Base-by-base conservation (phyloP, 345 rosid genomes). In the Salix udensis region DNA sequence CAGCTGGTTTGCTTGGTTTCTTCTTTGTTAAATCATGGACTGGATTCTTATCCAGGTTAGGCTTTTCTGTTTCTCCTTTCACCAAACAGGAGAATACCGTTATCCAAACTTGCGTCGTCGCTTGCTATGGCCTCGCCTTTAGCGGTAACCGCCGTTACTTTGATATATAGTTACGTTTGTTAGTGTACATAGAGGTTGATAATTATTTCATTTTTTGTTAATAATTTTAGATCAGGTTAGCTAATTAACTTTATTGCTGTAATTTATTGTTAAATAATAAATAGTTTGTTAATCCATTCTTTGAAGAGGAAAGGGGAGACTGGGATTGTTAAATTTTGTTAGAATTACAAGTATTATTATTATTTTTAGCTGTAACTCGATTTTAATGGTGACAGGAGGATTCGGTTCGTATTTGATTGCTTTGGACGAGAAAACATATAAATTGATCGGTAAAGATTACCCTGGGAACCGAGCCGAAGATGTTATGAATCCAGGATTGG, bases 91-190 rank as follows among this genome's bases (percentile, higher is more conserved):
- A 94, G 88, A 92, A 92, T 83, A 90, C 97, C 44, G 97, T 94
- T 64, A 90, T 94, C 48, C 98, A 94, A 81, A 94, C 98, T 62
- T 91, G 97, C 74, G 97, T 94, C n/a, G 98, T 94, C 21, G 98
- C 97, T 46, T 91, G 97, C 82, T 94, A 92, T 24, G 97, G 97
- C 85, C 97, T 94, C 67, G 97, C 97, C 34, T 92, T 84, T 76
- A 94, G 97, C 79, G 97, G 98, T 88, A 81, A 36, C 11, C 15
- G 6, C 48, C 1, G 18, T 14, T 46, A 3, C 18, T 13, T 46
- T 46, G 50, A 46, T 46, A 3, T 46, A 46, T 3, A 46, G 5
- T 11, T 44, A 46, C 18, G 4, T 4, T 46, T 46, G 14, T 46
- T 46, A 46, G 50, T 46, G 50, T 46, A 1, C 50, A 12, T 13